Conservation (phyloP, 2,329 filamentous ascomycete species). For the Hypoxylon sp. region DNA sequence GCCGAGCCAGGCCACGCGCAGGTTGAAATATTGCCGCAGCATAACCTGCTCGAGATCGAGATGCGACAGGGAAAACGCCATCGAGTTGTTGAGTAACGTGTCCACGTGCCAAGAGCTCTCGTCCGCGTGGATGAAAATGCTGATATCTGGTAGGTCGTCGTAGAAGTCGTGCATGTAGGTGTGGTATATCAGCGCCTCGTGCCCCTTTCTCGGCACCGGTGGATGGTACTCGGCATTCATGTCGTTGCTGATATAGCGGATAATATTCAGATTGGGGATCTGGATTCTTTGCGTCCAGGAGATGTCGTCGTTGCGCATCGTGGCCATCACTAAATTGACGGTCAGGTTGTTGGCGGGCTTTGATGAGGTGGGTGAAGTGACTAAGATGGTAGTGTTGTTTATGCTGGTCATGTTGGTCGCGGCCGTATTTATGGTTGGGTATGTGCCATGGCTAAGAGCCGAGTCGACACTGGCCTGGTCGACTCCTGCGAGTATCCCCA, state of each 20-base stretch:
- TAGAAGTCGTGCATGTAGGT: constrained; percentile 73
- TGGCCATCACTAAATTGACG: constrained; percentile 50
- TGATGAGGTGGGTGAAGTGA: too few relatives aligned
- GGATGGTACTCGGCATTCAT: constrained; percentile 59
- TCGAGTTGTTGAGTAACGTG: constrained; percentile 50
- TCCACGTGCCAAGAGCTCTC: constrained; percentile 57
- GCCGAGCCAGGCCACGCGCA: constrained; percentile 65
- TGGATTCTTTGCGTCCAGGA: constrained; percentile 49
- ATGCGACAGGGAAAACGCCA: constrained; percentile 50
- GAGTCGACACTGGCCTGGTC: constrained; percentile 27
- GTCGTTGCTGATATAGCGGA: constrained; percentile 64
- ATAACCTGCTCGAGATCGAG: constrained; percentile 55
- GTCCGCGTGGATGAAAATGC: constrained; percentile 72
- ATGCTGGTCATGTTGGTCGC: not conserved
- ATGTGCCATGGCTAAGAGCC: constrained; percentile 1
- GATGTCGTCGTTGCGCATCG: constrained; percentile 45
- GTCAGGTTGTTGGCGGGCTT: constrained; percentile 37
- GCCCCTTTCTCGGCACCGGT: constrained; percentile 66
- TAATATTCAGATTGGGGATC: constrained; percentile 52
- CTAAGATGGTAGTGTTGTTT: not conserved
- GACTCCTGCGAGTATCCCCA: constrained; percentile 18
- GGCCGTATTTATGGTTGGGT: not conserved
- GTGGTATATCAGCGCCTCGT: constrained; percentile 72
- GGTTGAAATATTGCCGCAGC: constrained; percentile 65
- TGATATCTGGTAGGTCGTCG: constrained; percentile 67